Evolutionary conservation across 2,329 filamentous ascomycete genomes (phyloP).

Genomic region (Paraconiothyrium brasiliense): DNA sequence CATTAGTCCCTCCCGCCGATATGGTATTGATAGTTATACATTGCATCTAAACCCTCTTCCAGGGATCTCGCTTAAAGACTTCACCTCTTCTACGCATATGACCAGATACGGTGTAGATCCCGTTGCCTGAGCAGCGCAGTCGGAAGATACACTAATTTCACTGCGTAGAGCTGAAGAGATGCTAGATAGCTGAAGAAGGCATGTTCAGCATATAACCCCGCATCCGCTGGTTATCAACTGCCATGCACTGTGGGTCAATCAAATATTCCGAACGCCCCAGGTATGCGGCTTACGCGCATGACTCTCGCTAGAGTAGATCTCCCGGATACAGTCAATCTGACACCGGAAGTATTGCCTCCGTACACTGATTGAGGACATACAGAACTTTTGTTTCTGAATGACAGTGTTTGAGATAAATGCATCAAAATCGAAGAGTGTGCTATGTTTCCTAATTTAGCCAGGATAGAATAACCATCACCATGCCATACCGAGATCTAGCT

Average conservation of each 20-base stretch:
- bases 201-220: background rate
- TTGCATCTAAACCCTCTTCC: slow-evolving; percentile 1
- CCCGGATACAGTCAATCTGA: background rate
- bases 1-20: background rate
- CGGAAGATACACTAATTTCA: background rate
- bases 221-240: background rate
- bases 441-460: no score
- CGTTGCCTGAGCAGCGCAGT: background rate
- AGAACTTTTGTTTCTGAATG: no score
- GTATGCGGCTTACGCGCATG: slow-evolving; percentile 10
- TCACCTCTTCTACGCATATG: slow-evolving; percentile 6
- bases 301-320: background rate
- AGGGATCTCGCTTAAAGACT: background rate
- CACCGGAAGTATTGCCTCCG: background rate
- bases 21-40: slow-evolving; percentile 6
- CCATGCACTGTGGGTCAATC: no score
- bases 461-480: no score
- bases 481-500: no score
- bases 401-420: no score
- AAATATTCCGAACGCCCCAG: slow-evolving; percentile 10
- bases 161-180: background rate
- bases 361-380: background rate
- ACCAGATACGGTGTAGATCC: background rate
- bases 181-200: no score
- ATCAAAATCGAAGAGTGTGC: no score